Base-by-base conservation (phyloP, 148 eudicot species). In the Chenopodium formosanum region DNA sequence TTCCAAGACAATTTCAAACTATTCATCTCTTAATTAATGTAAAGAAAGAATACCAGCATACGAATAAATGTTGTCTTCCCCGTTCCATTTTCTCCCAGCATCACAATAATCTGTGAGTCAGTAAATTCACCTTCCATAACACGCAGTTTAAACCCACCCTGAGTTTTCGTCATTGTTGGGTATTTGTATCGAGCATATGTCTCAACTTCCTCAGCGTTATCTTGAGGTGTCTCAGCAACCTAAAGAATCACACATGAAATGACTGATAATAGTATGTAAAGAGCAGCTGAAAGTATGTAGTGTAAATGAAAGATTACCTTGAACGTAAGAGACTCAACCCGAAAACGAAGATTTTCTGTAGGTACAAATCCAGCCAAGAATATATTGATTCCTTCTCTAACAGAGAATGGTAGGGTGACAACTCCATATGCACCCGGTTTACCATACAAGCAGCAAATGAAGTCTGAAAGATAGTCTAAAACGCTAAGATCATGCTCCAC, bases 401-500 rank as follows among this genome's bases (percentile, higher is more conserved):
- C 98, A 31, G 98, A 95, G 82, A 95, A 95, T 4, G 98, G 98
- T 82, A 95, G 97, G 76, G 98, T 95, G 72, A 95, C 98, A 86
- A 95, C 98, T 23, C 97, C 98, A 89, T 93, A 95, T 17, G 94
- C 96, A 83, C 98, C 98, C 74, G 97, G 97, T 83, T 91, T 95
- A 72, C 98, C 98, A 82, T 95, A 93, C 71, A 93, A 91, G 87
- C 97, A 95, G 89, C 98, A 95, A 76, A 93, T 93, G 84, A 95
- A 95, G 85, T 93, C 98, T 2, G 97, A 95, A 31, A 95, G 83
- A 87, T 93, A 95, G 91, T 95, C 98, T 65, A 93, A 89, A 83
- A 95, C 98, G 56, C 98, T 95, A 50, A 95, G 92, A 76, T 95
- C 98, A 78, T 95, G 98, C 90, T 95, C 98, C 84, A 95, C 98